Evolutionary conservation across 805 yeast genomes (phyloP).

Genomic region (Pichia exigua): DNA sequence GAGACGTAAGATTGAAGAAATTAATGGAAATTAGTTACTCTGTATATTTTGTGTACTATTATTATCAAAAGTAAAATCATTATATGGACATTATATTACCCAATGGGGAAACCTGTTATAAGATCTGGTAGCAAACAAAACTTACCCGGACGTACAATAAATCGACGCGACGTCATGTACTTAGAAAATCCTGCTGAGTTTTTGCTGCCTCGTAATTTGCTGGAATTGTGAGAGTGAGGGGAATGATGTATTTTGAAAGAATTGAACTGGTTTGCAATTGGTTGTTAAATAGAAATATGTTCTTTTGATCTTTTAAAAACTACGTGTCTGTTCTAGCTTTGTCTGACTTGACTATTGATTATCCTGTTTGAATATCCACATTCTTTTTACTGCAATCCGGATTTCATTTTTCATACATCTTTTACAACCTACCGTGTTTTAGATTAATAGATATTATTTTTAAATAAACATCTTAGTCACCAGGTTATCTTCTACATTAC

Average conservation of each 20-base stretch:
- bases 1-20: constrained; percentile 3
- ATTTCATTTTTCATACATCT: neutral
- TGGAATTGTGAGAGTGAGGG: neutral
- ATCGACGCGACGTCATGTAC: neutral
- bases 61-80: neutral
- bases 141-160: neutral
- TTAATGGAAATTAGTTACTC: neutral
- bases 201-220: neutral
- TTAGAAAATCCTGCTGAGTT: neutral
- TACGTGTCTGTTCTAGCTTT: neutral
- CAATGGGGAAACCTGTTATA: neutral
- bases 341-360: neutral
- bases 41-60: neutral
- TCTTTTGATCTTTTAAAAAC: neutral
- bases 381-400: neutral
- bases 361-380: neutral
- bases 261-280: neutral
- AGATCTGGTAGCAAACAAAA: neutral
- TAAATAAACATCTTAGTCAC: neutral
- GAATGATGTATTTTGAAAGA: neutral
- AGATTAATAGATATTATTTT: neutral
- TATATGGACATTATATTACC: neutral
- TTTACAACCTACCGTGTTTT: neutral
- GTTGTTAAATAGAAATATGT: neutral
- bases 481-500: neutral